Base-by-base conservation (phyloP, 371 early-diverging fungal species). In the Polyrhizophydium stewartii region DNA sequence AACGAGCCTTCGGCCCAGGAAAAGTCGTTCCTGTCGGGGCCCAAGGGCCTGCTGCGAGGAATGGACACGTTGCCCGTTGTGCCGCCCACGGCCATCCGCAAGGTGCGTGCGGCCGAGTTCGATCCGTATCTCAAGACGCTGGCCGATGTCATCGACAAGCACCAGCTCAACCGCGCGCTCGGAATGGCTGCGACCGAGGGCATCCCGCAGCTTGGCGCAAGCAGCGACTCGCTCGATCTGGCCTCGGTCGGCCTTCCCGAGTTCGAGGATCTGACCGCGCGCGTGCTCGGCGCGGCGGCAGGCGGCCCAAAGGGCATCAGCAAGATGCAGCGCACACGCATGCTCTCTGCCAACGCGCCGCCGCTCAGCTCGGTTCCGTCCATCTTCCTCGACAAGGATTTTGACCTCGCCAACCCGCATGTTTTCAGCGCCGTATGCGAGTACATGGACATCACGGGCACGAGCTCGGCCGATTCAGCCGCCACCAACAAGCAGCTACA, bases 361-460 rank as follows among this genome's bases (percentile, higher is more conserved):
- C 31, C 70, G 59, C 74, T 94, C 5, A 87, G 85, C 60, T 88
- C 86, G 6, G 88, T 97, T 0, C 97, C 97, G 7, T 56, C 83
- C 5, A 81, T 96, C 55, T 97, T 93, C 74, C 90, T 94, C 53
- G 85, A 89, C 25, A 78, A 85, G 16, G 80, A 83, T 38, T 97
- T 97, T 62, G 85, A 86, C 37, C 83, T 97, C 16, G 87, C 89
- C 66, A 87, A 92, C 61, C 95, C 96, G 33, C 79, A 88, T 32
- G 89, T 87, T 2, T 97, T 95, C 74, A 89, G 88, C 52, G 78
- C 77, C n/a, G 93, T 92, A 0, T 88, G 87, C 52, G 88, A 89
- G 57, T 68, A 75, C 51, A 58, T 60, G 21, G 73, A 78, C 61
- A 56, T 77, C 41, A 55, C 24, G 22, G 61, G 60, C 17, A 21